phyloP scores from a whole-genome alignment of 2,329 filamentous ascomycete species.

The Ophiosphaerella narmari region DNA sequence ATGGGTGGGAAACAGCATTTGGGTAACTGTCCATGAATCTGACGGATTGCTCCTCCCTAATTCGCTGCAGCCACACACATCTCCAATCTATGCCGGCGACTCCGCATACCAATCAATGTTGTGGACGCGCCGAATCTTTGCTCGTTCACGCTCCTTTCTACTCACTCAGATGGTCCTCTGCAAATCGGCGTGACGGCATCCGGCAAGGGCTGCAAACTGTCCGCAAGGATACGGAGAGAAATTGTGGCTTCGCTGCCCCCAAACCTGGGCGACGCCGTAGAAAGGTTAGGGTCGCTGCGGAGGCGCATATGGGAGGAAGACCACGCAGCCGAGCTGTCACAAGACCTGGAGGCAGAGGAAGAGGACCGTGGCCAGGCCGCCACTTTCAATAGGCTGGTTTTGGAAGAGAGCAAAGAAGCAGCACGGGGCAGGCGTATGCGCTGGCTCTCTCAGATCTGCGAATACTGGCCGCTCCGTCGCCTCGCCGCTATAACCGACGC shows the following conservation, averaged over 20 bases:
- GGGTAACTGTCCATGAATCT: constrained; percentile 42
- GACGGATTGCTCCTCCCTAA: constrained; percentile 7
- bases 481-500: constrained; percentile 78
- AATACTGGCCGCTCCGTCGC: constrained; percentile 92
- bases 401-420: constrained; percentile 72
- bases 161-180: constrained; percentile 85
- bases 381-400: constrained; percentile 82
- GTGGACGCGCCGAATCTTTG: constrained; percentile 85
- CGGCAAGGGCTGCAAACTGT: constrained; percentile 90
- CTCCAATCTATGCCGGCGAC: constrained; percentile 72
- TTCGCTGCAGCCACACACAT: constrained; percentile 63
- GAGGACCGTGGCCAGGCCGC: constrained; percentile 76
- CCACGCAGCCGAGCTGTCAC: constrained; percentile 56
- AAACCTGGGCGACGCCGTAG: constrained; percentile 76
- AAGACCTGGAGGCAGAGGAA: constrained; percentile 56
- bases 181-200: constrained; percentile 97
- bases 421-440: constrained; percentile 81
- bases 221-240: constrained; percentile 85
- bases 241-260: constrained; percentile 79
- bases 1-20: constrained; percentile 55
- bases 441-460: constrained; percentile 95
- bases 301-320: constrained; percentile 50
- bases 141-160: constrained; percentile 87
- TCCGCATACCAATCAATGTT: constrained; percentile 92
- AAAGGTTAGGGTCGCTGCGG: constrained; percentile 67